A percentile compares a stretch with the other conserved stretches of the same genome.
phyloP scores from a whole-genome alignment of 164 flowering plant species.

The Chimonanthus salicifolius region DNA sequence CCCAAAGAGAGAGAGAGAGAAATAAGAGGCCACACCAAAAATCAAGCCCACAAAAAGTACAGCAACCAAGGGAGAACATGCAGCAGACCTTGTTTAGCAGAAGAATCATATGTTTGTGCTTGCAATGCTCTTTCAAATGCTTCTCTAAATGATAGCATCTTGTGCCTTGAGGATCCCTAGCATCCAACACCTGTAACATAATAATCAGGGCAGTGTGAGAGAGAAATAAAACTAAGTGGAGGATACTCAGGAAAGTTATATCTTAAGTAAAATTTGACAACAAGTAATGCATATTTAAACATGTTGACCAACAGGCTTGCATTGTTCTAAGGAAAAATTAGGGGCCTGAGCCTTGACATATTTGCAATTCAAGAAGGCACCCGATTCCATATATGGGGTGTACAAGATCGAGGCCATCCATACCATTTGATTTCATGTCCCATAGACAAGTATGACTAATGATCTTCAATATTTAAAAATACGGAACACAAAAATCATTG shows the following conservation, averaged over 20 bases:
- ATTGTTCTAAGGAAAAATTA: no score
- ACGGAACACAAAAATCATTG: neutral
- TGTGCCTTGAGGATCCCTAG: constrained; percentile 97
- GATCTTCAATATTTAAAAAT: neutral
- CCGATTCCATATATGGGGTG: neutral
- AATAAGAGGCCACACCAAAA: neutral
- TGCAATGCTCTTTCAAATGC: constrained; percentile 90
- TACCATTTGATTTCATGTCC: neutral
- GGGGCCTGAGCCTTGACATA: neutral
- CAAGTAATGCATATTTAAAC: neutral
- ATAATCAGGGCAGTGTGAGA: neutral
- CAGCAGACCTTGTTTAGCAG: constrained; percentile 75
- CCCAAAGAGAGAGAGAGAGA: neutral
- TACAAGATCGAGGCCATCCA: neutral
- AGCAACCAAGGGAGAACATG: neutral
- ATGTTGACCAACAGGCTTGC: neutral
- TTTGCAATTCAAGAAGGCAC: neutral
- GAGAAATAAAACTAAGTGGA: neutral
- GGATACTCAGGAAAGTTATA: neutral
- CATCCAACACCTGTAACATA: constrained; percentile 82
- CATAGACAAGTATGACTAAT: neutral
- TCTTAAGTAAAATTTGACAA: neutral
- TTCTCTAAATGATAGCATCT: constrained; percentile 89
- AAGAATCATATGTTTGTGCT: constrained; percentile 85
- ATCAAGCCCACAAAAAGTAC: neutral